Percentiles rank a stretch among this genome's conserved stretches.
Conservation (phyloP, 2,329 filamentous ascomycete species). For the Tolypocladium paradoxum region DNA sequence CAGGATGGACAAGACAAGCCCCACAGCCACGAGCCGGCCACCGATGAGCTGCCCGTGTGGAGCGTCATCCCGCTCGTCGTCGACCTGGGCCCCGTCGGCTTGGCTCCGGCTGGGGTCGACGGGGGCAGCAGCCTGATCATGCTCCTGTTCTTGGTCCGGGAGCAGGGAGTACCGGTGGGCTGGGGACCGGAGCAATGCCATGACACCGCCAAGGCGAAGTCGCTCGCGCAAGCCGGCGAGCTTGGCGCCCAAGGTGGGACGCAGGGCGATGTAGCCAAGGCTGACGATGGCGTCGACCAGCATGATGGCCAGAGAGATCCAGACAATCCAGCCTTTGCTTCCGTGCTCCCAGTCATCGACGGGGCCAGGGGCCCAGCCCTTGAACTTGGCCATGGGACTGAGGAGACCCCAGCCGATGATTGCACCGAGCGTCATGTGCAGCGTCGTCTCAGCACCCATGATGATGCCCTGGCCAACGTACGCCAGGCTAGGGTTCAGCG, state of each 20-base stretch:
- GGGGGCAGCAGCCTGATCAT: background rate
- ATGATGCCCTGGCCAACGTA: conserved; percentile 97
- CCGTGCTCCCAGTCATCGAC: conserved; percentile 85
- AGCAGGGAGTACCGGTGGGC: conserved; percentile 14
- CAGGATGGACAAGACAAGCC: conserved; percentile 63
- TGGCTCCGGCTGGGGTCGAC: background rate
- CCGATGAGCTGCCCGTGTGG: conserved; percentile 75
- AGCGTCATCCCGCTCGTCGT: conserved; percentile 59
- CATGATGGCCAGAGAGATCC: conserved; percentile 95
- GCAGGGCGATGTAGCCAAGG: conserved; percentile 64
- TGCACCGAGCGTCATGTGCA: conserved; percentile 91
- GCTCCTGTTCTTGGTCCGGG: conserved; percentile 1
- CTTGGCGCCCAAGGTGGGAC: conserved; percentile 35
- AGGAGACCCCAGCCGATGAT: conserved; percentile 83
- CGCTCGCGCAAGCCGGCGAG: background rate
- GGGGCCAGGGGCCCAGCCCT: conserved; percentile 80
- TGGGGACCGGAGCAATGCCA: conserved; percentile 2
- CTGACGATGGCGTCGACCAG: conserved; percentile 85
- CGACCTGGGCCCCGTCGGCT: background rate
- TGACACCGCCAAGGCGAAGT: background rate
- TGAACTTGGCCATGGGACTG: conserved; percentile 75
- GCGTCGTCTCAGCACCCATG: conserved; percentile 90
- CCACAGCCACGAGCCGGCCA: conserved; percentile 57
- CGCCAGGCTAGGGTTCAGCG: conserved; percentile 89
- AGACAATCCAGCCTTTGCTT: conserved; percentile 98